Evolutionary conservation across 2,329 filamentous ascomycete genomes (phyloP), one percentile per base, ranked within the genome.

Genomic region (Hypoxylon sp.): DNA sequence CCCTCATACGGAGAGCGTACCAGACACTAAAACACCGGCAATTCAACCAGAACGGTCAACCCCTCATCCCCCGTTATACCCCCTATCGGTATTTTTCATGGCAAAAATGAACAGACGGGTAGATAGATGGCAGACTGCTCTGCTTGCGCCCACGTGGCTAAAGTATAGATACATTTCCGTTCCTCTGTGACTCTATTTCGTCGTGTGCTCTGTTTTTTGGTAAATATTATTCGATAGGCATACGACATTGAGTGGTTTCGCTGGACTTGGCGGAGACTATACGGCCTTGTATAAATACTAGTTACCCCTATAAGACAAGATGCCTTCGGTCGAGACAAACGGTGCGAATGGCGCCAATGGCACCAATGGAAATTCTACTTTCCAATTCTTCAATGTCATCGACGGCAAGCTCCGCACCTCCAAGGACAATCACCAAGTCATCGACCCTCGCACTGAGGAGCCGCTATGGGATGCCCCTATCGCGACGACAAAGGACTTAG

Each of bases 401-500:
- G 79, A 82, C 69, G 81, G 81, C 45, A 75, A 82, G 68, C 71
- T 71, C 52, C 79, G 80, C 54, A 61, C 68, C 29, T 73, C 77
- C 51, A 67, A 77, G 23, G 71, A 74, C 4, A 74, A 72, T 1
- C 76, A 81, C 65, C 75, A 78, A 27, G 79, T 80, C 21, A 75
- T 78, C 63, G 81, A 84, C 69, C 83, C 83, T 6, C 79, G 82
- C 51, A 84, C 80, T 21, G 81, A 81, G 57, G 75, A 82, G 51
- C 70, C 73, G 9, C 78, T 83, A 48, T 82, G 80, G 76, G 78
- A 82, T 5, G 81, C 81, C 11, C 85, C 85, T 5, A 54, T 86
- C 76, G 79, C 75, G 46, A 78, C 79, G 2, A 75, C 79, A 5
- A 76, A 81, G 71, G 74, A 74, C 65, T 79, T 83, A 39, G 72